Evolutionary conservation across 768 basidiomycete species (phyloP).

Genomic region (Tylopilus intermedius): DNA sequence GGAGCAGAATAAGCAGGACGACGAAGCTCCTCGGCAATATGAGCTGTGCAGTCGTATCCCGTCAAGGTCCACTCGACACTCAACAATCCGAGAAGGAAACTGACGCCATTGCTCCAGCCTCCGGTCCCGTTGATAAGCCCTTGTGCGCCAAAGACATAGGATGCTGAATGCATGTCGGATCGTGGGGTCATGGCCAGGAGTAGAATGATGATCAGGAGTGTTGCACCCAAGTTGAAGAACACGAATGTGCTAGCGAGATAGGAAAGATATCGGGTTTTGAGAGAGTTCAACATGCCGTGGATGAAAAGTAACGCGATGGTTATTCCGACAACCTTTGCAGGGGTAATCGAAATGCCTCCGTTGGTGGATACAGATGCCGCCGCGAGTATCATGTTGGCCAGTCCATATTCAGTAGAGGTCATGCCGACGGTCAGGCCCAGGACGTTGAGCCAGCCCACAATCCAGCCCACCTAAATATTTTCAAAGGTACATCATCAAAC

Average conservation of each 20-base stretch:
- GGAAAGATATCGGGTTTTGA: conserved; percentile 35
- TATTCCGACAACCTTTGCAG: conserved; percentile 39
- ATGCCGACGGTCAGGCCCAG: conserved; percentile 24
- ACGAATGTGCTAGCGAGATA: conserved; percentile 34
- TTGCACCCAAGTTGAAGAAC: conserved; percentile 43
- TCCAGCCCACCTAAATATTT: conserved; percentile 24
- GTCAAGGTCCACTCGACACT: conserved; percentile 48
- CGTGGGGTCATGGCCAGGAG: conserved; percentile 40
- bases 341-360: conserved; percentile 32
- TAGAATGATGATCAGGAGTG: conserved; percentile 39
- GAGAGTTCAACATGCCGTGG: conserved; percentile 42
- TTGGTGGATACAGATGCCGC: conserved; percentile 23
- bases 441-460: conserved; percentile 31
- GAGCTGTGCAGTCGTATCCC: conserved; percentile 28
- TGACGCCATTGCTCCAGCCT: conserved; percentile 38
- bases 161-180: conserved; percentile 50
- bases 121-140: conserved; percentile 40
- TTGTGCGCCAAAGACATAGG: conserved; percentile 50
- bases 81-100: conserved; percentile 44
- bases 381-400: conserved; percentile 32
- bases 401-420: conserved; percentile 36
- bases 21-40: conserved; percentile 42
- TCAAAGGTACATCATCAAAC: neutral
- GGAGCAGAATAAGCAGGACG: conserved; percentile 48
- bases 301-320: conserved; percentile 37